Evolutionary conservation across 2,329 filamentous ascomycete genomes (phyloP).

Genomic region (Ascomycota sp.): DNA sequence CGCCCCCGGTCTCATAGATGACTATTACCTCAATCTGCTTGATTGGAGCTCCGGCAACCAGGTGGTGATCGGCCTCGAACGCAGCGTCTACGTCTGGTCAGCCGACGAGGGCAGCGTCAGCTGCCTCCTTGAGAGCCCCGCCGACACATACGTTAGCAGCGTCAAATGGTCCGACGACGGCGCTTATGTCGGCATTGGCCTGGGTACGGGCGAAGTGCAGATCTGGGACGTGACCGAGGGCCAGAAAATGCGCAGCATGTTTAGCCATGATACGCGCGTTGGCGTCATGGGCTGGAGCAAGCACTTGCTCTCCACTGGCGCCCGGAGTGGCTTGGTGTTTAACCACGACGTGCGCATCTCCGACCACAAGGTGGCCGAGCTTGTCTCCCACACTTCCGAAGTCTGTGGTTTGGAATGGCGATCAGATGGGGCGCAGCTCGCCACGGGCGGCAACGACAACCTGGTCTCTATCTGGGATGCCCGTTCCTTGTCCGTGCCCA

Average conservation of each 20-base stretch:
- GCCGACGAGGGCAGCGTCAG: constrained; percentile 80
- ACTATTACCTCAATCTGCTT: constrained; percentile 96
- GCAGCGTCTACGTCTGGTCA: constrained; percentile 96
- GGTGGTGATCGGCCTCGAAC: constrained; percentile 91
- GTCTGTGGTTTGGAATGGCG: constrained; percentile 98
- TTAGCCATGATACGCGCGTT: constrained; percentile 88
- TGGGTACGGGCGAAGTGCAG: constrained; percentile 90
- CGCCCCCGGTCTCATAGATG: constrained; percentile 85
- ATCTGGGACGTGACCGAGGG: constrained; percentile 97
- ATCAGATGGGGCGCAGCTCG: constrained; percentile 85
- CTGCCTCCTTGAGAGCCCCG: constrained; percentile 67
- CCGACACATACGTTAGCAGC: constrained; percentile 91
- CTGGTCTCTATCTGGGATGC: constrained; percentile 98
- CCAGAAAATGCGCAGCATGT: constrained; percentile 94
- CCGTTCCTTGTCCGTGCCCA: constrained; percentile 76
- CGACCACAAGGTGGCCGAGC: constrained; percentile 94
- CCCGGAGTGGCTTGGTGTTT: constrained; percentile 84
- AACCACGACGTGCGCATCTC: constrained; percentile 98
- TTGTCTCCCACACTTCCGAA: constrained; percentile 91
- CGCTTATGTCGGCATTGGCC: constrained; percentile 85
- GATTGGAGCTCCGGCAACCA: constrained; percentile 98
- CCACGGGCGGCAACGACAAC: constrained; percentile 97
- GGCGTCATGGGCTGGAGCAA: constrained; percentile 99
- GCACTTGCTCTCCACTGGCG: constrained; percentile 86
- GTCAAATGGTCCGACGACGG: constrained; percentile 98